Evolutionary conservation across 2,329 filamentous ascomycete species (phyloP).

Genomic region (Onygenales sp.): DNA sequence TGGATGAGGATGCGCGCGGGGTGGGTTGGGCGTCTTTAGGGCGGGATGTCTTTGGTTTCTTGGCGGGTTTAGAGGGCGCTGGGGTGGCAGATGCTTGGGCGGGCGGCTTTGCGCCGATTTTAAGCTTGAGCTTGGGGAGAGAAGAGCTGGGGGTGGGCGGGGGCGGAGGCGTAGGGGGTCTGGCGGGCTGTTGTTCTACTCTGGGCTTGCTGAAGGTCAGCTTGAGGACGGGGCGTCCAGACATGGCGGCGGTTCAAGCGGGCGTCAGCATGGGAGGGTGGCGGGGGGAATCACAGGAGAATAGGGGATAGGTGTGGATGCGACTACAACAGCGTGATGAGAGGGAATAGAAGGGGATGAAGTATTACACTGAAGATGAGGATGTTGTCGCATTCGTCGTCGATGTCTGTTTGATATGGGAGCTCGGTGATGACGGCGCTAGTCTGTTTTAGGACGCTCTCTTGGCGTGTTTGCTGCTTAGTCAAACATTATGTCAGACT

Average conservation of each 20-base stretch:
- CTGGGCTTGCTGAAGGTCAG: conserved; percentile 33
- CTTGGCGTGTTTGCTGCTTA: too few relatives aligned
- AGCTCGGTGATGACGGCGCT: too few relatives aligned
- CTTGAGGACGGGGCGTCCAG: conserved; percentile 30
- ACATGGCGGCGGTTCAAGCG: conserved; percentile 20
- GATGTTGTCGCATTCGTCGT: too few relatives aligned
- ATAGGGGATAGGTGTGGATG: not conserved
- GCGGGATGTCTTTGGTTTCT: conserved; percentile 10
- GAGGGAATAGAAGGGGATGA: too few relatives aligned
- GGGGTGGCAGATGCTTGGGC: conserved; percentile 14
- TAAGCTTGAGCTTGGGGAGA: conserved; percentile 31
- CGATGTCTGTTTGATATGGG: too few relatives aligned
- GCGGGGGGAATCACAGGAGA: not conserved
- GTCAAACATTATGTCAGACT: too few relatives aligned
- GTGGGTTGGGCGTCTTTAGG: not conserved
- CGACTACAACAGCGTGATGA: not conserved
- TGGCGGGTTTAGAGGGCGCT: conserved; percentile 14
- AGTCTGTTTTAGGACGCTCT: too few relatives aligned
- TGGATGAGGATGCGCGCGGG: conserved; percentile 4
- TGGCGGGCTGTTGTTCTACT: conserved; percentile 15
- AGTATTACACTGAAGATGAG: too few relatives aligned
- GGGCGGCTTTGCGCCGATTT: conserved; percentile 26
- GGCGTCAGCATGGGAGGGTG: not conserved
- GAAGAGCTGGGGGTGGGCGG: conserved; percentile 15
- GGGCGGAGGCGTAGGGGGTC: conserved; percentile 13